Evolutionary conservation across 805 yeast species (phyloP).

Genomic region (Yarrowia sp.): DNA sequence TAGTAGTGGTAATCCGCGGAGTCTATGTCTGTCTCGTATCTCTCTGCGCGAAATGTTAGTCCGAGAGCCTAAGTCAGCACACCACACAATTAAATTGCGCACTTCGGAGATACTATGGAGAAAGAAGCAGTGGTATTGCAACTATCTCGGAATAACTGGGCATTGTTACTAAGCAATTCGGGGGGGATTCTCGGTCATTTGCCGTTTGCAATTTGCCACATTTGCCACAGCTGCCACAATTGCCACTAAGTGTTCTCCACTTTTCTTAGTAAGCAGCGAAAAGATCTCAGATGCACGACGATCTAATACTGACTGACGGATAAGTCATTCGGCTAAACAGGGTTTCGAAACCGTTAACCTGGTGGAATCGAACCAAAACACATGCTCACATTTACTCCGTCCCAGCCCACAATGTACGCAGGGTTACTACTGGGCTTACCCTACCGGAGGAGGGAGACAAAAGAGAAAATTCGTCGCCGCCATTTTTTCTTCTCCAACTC

Average conservation of each 20-base stretch:
- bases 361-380: not conserved
- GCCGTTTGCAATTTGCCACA: no score
- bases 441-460: not conserved
- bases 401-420: constrained; percentile 18
- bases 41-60: constrained; percentile 21
- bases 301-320: not conserved
- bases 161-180: no score
- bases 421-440: constrained; percentile 5
- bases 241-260: no score
- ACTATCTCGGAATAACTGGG: no score
- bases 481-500: constrained; percentile 26
- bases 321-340: not conserved
- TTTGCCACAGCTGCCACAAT: no score
- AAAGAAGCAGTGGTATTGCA: no score
- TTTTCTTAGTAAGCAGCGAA: not conserved
- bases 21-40: constrained; percentile 11
- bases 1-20: not conserved
- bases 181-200: no score
- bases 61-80: constrained; percentile 22
- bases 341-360: not conserved
- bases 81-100: constrained; percentile 4
- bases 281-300: constrained; percentile 16
- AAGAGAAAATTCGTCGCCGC: not conserved
- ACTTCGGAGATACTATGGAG: not conserved
- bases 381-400: not conserved